Base-by-base conservation (phyloP, 2,329 filamentous ascomycete species). In the Cephalotrichum gorgonifer region DNA sequence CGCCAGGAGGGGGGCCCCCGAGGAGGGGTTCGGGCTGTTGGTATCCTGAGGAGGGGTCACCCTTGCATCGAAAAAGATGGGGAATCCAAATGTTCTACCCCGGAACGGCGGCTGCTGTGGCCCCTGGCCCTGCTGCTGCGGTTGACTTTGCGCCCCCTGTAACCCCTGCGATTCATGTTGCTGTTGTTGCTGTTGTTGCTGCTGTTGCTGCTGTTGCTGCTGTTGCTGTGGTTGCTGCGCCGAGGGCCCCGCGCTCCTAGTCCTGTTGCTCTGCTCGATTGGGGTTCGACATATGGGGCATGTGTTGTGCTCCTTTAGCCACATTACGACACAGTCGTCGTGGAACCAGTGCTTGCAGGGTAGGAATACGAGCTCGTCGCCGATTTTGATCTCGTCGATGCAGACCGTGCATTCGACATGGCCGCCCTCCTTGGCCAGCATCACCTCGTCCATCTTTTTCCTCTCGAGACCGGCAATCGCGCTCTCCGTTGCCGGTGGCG, bases 321-420 rank as follows among this genome's bases (percentile, higher is more conserved):
- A 97, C 45, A 86, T 73, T 23, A 81, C 75, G 30, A 93, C 86
- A 58, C 91, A 97, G 25, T 78, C 72, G 51, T 83, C 83, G 60
- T 96, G 91, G 63, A 95, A 97, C 88, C 88, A 95, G 61, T 98
- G 93, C 51, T 81, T 85, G 67, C 93, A 98, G 0, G 89, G 89
- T 46, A 98, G 67, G 43, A 83, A 76, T 0, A 86, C 78, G 5
- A 91, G 87, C 60, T 86, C 81, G 27, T 86, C 81, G 11, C 81
- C 85, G 31, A 86, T 60, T 25, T 79, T 74, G 53, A 94, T 83
- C 26, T 86, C 79, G 49, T 96, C 89, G 71, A 97, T 95, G 66
- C 93, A 98, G 51, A 98, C 95, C 31, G 87, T 90, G 64, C 93
- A 98, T 60, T 96, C 90, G 6, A 76, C 77, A 48, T 81, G 78